Evolutionary conservation across 768 basidiomycete genomes (phyloP).

Genomic region (Candolleomyces efflorescens): DNA sequence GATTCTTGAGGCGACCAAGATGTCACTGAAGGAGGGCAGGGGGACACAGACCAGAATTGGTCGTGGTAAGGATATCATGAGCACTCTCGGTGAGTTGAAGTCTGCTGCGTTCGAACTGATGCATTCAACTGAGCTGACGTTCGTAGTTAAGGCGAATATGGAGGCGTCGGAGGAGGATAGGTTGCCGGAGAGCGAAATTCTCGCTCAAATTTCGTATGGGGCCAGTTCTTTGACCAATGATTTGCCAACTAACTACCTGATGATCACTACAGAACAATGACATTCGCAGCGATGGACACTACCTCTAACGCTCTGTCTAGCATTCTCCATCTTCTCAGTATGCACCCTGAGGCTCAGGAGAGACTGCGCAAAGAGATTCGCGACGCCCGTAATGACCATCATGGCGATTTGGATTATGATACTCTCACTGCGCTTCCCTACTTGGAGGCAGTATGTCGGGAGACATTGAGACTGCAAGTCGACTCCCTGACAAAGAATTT

Average conservation of each 20-base stretch:
- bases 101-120: not conserved
- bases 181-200: constrained; percentile 31
- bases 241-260: no score
- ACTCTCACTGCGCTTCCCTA: constrained; percentile 31
- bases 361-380: constrained; percentile 18
- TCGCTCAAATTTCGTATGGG: constrained; percentile 33
- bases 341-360: constrained; percentile 17
- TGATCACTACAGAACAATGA: constrained; percentile 14
- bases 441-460: constrained; percentile 34
- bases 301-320: constrained; percentile 18
- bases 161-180: constrained; percentile 25
- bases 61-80: constrained; percentile 10
- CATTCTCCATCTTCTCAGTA: constrained; percentile 14
- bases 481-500: not conserved
- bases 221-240: no score
- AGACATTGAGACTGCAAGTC: constrained; percentile 33
- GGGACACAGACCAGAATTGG: constrained; percentile 8
- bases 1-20: constrained; percentile 10
- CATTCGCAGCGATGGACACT: constrained; percentile 22
- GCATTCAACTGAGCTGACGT: not conserved
- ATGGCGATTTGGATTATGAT: constrained; percentile 30
- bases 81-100: constrained; percentile 6
- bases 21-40: not conserved
- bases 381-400: constrained; percentile 18
- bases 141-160: constrained; percentile 32